Base-by-base conservation (phyloP, 1,139 yeast species). In the Pichia sp. region DNA sequence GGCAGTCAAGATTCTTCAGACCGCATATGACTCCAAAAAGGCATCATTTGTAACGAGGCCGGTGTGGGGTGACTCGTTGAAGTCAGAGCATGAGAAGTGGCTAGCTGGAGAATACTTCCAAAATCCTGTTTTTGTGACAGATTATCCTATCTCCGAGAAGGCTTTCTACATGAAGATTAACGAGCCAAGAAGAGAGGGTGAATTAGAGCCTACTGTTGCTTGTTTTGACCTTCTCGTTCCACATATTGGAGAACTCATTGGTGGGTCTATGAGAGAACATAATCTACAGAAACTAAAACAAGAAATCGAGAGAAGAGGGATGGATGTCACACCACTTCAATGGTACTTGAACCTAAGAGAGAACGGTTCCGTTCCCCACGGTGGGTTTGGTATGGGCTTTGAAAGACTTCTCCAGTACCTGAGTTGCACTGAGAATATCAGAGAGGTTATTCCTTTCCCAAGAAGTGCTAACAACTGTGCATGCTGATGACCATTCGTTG, bases 301-400 rank as follows among this genome's bases (percentile, higher is more conserved):
- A 2, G 79, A 74, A 38, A 77, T 88, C 63, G 40, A 53, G 3
- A 38, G 53, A 3, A 60, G 80, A 45, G 47, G 54, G 11, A 78
- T 79, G 84, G 73, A 77, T 52, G 45, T 60, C 6, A 67, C 63
- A 1, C 79, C 78, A 12, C 60, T 88, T 59, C 66, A 72, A 22
- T 93, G 99, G 99, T 93, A 88, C 55, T 52, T 81, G 22, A 71
- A 77, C 3, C 65, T 83, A 9, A 67, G 98, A 40, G 64, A 65
- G 44, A 78, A 83, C 47, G 98, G 97, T 0, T 65, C 83, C 6
- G 79, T 80, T 24, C 95, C 96, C 0, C 97, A 88, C 55, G 98
- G 98, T 30, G 99, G 99, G 0, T 93, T 83, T 59, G 99, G 99
- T 0, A 66, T 93, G 67, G 99, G 99, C 0, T 77, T 88, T 50